Base-by-base conservation (phyloP, 331 rosid genomes). In the Prunus yedoensis region DNA sequence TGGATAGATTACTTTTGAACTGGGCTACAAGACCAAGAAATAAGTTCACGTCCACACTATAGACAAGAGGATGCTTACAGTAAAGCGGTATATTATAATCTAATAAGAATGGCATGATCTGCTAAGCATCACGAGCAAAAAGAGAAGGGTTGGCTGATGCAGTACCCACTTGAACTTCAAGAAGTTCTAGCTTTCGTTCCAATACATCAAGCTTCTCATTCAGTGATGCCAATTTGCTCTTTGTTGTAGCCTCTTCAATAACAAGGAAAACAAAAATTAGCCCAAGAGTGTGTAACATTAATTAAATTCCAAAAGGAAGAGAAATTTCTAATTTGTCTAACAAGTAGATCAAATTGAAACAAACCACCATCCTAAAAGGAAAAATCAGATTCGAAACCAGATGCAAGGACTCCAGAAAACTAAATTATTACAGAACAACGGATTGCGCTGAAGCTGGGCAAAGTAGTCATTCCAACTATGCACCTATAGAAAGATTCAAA, bases 151-250 rank as follows among this genome's bases (percentile, higher is more conserved):
- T 94, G 52, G 96, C 91, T 12, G 99, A 87, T 41, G 99, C 99
- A 78, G 93, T 85, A 57, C 90, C 84, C 79, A 94, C 99, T 92
- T 94, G 97, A 82, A 90, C 97, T 83, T 94, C 99, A 73, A 94
- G 87, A 13, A 89, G 86, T 68, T 94, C 96, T 74, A 94, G 82
- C 43, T 89, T 87, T 46, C 96, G 91, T 84, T 94, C 99, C 80
- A 94, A 83, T 3, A 89, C 91, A 84, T 94, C 97, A 73, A 94
- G 97, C 87, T 94, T 94, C 83, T 90, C 97, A 78, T 94, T 94
- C 86, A 94, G 75, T 1, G 99, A 85, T 5, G 99, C 99, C 83
- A 94, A 83, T 80, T 94, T 94, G 89, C 96, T 90, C 96, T 94
- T 92, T 56, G 97, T 94, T 23, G 99, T 89, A 52, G 99, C 96